Evolutionary conservation across 2,329 filamentous ascomycete genomes (phyloP).

Genomic region (Aspergillus sp.): DNA sequence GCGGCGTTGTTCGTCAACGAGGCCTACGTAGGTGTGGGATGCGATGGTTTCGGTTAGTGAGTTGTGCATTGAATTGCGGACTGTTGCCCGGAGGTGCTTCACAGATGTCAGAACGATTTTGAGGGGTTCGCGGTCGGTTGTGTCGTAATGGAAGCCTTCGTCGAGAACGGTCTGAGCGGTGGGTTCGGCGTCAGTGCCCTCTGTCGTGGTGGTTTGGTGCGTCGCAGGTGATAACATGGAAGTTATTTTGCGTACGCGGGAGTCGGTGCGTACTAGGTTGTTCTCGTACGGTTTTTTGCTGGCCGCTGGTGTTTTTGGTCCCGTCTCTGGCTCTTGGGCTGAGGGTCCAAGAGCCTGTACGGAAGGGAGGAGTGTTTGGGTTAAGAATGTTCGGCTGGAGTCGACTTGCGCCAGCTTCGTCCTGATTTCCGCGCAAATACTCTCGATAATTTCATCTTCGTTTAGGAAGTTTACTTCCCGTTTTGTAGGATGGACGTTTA

Average conservation of each 20-base stretch:
- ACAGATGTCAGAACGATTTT: conserved; percentile 78
- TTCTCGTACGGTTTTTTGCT: conserved; percentile 71
- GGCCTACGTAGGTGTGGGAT: conserved; percentile 86
- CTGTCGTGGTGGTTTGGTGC: conserved; percentile 20
- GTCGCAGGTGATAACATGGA: conserved; percentile 78
- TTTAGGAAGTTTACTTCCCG: conserved; percentile 96
- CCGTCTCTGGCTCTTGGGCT: conserved; percentile 26
- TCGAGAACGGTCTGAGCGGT: conserved; percentile 22
- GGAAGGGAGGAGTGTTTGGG: conserved; percentile 82
- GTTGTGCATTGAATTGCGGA: conserved; percentile 79
- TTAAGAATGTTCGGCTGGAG: conserved; percentile 90
- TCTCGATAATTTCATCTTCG: conserved; percentile 91
- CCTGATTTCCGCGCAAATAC: conserved; percentile 77
- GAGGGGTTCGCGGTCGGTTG: conserved; percentile 66
- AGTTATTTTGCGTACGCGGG: conserved; percentile 88
- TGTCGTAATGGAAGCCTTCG: conserved; percentile 68
- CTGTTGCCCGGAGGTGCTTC: conserved; percentile 76
- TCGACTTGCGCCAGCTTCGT: conserved; percentile 81
- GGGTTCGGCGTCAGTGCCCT: conserved; percentile 34
- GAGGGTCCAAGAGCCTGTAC: conserved; percentile 48
- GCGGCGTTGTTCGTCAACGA: conserved; percentile 83
- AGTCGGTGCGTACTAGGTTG: conserved; percentile 86
- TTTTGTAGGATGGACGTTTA: conserved; percentile 97
- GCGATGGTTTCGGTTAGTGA: conserved; percentile 84
- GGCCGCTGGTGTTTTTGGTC: conserved; percentile 38